Evolutionary conservation across 345 rosid species (phyloP).

Genomic region (Firmiana major): DNA sequence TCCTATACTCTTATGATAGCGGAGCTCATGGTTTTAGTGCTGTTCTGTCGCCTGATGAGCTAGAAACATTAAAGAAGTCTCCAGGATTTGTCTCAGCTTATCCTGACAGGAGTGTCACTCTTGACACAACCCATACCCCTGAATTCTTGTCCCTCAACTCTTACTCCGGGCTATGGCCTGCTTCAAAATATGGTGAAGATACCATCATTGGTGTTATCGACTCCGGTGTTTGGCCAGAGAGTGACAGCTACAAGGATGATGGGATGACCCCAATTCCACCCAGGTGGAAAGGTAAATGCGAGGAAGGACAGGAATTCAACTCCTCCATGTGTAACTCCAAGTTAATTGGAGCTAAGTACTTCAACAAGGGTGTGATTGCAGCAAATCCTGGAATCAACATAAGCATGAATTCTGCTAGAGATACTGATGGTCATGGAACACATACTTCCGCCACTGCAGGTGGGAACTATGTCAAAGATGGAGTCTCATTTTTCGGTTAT

Average conservation of each 20-base stretch:
- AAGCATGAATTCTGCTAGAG: slow-evolving; percentile 28
- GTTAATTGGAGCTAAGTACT: slow-evolving; percentile 33
- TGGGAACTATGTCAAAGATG: slow-evolving; percentile 29
- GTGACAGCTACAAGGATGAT: slow-evolving; percentile 29
- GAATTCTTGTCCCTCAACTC: slow-evolving; percentile 7
- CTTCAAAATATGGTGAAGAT: slow-evolving; percentile 9
- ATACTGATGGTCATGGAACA: slow-evolving; percentile 29
- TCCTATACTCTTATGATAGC: slow-evolving; percentile 7
- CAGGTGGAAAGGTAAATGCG: slow-evolving; percentile 35
- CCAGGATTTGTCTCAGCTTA: slow-evolving; percentile 22
- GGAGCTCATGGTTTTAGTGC: slow-evolving; percentile 18
- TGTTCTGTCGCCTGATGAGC: slow-evolving; percentile 5
- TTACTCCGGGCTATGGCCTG: slow-evolving; percentile 13
- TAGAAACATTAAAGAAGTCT: slow-evolving; percentile 1
- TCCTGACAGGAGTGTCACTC: slow-evolving; percentile 2
- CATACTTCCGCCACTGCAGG: slow-evolving; percentile 33
- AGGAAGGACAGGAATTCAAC: slow-evolving; percentile 24
- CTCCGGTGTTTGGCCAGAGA: slow-evolving; percentile 35
- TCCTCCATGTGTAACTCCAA: slow-evolving; percentile 30
- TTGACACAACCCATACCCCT: slow-evolving; percentile 17
- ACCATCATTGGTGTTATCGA: slow-evolving; percentile 30
- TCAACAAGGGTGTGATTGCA: slow-evolving; percentile 27
- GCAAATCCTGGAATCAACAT: slow-evolving; percentile 16
- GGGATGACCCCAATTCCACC: slow-evolving; percentile 32
- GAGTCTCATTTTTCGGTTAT: slow-evolving; percentile 29